A percentile compares a stretch with the other conserved stretches of the same genome.
phyloP scores from a whole-genome alignment of 2,329 filamentous ascomycete species.

The Epichloe festucae region DNA sequence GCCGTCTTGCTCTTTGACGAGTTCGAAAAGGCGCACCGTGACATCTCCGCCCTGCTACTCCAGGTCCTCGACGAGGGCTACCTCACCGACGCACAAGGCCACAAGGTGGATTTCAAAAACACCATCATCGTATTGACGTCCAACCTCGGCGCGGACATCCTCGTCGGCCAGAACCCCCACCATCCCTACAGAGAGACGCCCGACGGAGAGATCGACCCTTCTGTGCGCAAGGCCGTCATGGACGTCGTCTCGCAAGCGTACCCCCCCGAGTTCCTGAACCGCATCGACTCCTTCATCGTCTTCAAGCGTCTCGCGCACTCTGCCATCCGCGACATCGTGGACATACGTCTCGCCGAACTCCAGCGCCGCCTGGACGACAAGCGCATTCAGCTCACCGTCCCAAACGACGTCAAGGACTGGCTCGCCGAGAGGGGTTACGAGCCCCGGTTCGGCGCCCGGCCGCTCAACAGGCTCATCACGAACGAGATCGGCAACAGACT shows the following conservation, averaged over 20 bases:
- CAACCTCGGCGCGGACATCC: constrained; percentile 84
- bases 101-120: constrained; percentile 93
- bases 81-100: constrained; percentile 86
- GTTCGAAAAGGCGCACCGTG: constrained; percentile 93
- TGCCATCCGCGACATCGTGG: constrained; percentile 82
- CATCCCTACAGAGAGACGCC: constrained; percentile 50
- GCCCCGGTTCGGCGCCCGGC: constrained; percentile 78
- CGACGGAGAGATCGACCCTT: constrained; percentile 57
- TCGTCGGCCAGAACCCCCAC: constrained; percentile 60
- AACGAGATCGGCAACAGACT: constrained; percentile 81
- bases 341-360: constrained; percentile 78
- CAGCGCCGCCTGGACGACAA: constrained; percentile 74
- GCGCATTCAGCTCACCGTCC: constrained; percentile 63
- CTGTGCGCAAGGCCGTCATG: constrained; percentile 71
- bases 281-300: constrained; percentile 92
- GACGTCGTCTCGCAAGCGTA: constrained; percentile 66
- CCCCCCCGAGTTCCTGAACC: constrained; percentile 89
- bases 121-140: constrained; percentile 94
- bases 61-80: constrained; percentile 96
- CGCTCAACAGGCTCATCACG: constrained; percentile 79
- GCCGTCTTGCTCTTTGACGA: constrained; percentile 92
- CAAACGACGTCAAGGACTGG: constrained; percentile 66
- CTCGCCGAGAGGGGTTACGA: constrained; percentile 84
- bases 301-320: constrained; percentile 73
- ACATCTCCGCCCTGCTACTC: constrained; percentile 81